Percentiles rank a stretch among this genome's conserved stretches.
phyloP scores from a whole-genome alignment of 805 yeast species.

The Danielia reshetovae region DNA sequence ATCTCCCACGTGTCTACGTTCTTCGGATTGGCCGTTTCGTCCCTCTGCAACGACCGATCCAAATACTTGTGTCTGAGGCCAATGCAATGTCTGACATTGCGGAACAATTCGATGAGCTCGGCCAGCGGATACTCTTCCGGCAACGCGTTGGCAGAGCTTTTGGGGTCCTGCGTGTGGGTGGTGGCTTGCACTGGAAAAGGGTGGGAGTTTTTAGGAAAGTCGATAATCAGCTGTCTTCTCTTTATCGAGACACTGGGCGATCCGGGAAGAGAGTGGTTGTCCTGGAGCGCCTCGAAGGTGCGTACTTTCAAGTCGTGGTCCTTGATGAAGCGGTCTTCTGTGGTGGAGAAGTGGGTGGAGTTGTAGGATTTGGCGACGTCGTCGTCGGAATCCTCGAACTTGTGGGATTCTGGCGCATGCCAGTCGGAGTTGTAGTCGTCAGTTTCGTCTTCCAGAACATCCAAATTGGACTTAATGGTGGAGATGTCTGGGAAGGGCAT shows the following conservation, averaged over 20 bases:
- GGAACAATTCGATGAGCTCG: conserved; percentile 61
- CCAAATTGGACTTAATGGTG: conserved; percentile 1
- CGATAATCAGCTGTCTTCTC: conserved; percentile 38
- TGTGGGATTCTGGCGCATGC: no score
- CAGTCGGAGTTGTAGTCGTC: conserved; percentile 4
- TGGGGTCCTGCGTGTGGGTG: conserved; percentile 12
- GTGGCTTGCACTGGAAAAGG: conserved; percentile 17
- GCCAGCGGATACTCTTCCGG: conserved; percentile 60
- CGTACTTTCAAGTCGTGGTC: conserved; percentile 65
- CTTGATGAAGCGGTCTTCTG: conserved; percentile 59
- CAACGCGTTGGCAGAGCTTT: conserved; percentile 18
- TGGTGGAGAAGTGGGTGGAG: conserved; percentile 58
- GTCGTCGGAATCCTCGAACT: conserved; percentile 23
- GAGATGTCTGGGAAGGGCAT: neutral
- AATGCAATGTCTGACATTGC: conserved; percentile 62
- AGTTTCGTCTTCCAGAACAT: conserved; percentile 6
- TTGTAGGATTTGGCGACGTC: conserved; percentile 27
- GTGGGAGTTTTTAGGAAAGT: conserved; percentile 27
- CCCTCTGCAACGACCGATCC: conserved; percentile 58
- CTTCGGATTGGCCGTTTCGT: conserved; percentile 78
- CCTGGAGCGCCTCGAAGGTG: conserved; percentile 49
- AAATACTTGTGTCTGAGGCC: conserved; percentile 75
- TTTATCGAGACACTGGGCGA: conserved; percentile 32
- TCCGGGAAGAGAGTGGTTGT: conserved; percentile 23
- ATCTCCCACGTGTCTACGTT: conserved; percentile 69